Evolutionary conservation across 2,329 filamentous ascomycete species (phyloP), one percentile per base, ranked within the genome.

Genomic region (Alternaria viburni): DNA sequence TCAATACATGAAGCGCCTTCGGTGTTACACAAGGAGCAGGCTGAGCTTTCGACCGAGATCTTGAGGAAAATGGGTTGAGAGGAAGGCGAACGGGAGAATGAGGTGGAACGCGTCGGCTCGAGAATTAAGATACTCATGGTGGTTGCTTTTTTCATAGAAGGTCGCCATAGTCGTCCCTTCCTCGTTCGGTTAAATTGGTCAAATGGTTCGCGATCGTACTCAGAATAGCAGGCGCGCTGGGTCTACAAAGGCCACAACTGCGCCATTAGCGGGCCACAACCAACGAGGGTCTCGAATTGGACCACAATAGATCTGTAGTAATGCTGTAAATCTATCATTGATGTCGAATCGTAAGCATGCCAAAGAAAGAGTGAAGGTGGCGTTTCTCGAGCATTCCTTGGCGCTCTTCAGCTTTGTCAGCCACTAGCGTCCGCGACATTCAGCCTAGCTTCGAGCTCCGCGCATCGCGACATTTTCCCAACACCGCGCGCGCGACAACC

Each of bases 381-480:
- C 56, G 45, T 26, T 63, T 63, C 61, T 51, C 56, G 56, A 45
- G 12, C 11, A 56, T 63, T 63, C 61, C 61, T 62, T 62, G 60
- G 60, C 60, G 36, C 26, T 50, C 30, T 21, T 10, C 28, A 50
- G 61, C 61, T 63, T 63, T 63, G 61, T 63, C 56, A 63, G 57
- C 56, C 49, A 15, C 60, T 59, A 60, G 61, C 50, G 17, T 45
- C 51, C 44, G 32, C 56, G 26, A 17, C 43, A 57, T 36, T 32
- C 49, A 36, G 30, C 45, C 15, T 19, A 50, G 55, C 19, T 41
- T 7, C 47, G 45, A 63, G 61, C 61, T 63, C 55, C 61, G 60
- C 61, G 61, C 57, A 63, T 63, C 61, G 61, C 61, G 51, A 63
- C 61, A 55, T 63, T 63, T 63, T 54, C 36, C 26, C 50, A 32